Evolutionary conservation across 352 stramenopile genomes (phyloP).

Genomic region (Globisporangium takayamanum): DNA sequence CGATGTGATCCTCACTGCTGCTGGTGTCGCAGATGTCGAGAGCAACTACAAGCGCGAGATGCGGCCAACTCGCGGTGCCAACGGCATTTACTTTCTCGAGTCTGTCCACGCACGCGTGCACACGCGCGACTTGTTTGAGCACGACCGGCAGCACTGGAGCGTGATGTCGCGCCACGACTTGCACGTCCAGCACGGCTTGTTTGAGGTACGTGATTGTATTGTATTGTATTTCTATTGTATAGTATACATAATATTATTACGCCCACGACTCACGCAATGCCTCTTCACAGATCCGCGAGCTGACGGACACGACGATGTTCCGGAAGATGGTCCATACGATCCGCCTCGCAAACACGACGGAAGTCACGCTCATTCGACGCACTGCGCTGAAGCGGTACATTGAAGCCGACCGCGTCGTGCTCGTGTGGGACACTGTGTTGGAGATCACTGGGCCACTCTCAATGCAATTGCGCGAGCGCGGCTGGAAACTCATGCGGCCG

Average conservation of each 20-base stretch:
- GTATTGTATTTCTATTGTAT: too few relatives aligned
- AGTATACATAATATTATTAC: too few relatives aligned
- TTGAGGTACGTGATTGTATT: constrained; percentile 2
- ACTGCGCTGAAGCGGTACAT: constrained; percentile 3
- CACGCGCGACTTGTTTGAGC: not conserved
- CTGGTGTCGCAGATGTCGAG: constrained; percentile 20
- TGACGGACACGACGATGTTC: constrained; percentile 4
- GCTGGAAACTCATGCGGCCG: constrained; percentile 3
- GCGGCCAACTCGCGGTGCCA: not conserved
- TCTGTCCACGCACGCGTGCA: constrained; percentile 4
- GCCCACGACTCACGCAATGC: not conserved
- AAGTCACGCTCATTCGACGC: constrained; percentile 6
- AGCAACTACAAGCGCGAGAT: constrained; percentile 8
- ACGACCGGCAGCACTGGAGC: not conserved
- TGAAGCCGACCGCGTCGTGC: constrained; percentile 1
- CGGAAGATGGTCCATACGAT: constrained; percentile 9
- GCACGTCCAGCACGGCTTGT: not conserved
- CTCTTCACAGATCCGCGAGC: not conserved
- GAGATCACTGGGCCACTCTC: constrained; percentile 3
- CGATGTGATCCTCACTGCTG: constrained; percentile 18
- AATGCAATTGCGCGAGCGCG: constrained; percentile 6
- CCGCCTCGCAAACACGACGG: not conserved
- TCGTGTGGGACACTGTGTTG: constrained; percentile 7
- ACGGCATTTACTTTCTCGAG: constrained; percentile 20
- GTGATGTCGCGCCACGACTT: not conserved